Evolutionary conservation across 441 rosid genomes (phyloP), one percentile per base, ranked within the genome.

Genomic region (Capsella rubella): DNA sequence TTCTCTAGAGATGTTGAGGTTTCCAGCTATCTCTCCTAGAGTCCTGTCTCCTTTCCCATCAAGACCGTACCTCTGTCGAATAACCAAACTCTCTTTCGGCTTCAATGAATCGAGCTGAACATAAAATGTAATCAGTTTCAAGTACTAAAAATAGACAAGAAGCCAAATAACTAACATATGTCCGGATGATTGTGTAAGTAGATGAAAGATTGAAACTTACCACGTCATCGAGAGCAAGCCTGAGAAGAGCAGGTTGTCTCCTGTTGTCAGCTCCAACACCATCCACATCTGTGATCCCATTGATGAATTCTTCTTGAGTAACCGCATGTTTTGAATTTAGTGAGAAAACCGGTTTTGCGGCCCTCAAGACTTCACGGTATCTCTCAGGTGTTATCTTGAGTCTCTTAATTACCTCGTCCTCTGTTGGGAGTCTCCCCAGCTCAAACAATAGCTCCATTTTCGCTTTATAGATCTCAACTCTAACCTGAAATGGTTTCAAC

Each of bases 171-270:
- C 32, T 73, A n/a, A 55, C n/a, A 11, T 2, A 34, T 32, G 29
- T 35, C 57, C 1, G 4, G 32, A 56, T 55, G 50, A 34, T 15
- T 45, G 51, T 65, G 40, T 11, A 59, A 58, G 28, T 37, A 58
- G 55, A 67, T 50, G 29, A 40, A 54, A 15, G 52, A 43, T 27
- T 74, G 34, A 62, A 57, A 47, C 54, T 75, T 77, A 94, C 98
- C 87, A 91, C 98, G 56, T 91, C 98, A 60, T 94, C 98, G 50
- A 94, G 90, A 6, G 98, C 98, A 27, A 90, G 97, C 89, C 98
- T 87, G 62, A 91, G 90, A 83, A 90, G 87, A 77, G 97, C 92
- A 9, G 89, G 87, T 67, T 85, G 92, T 84, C 87, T 87, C 49
- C 74, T 73, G 64, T 65, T 83, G 80, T 86, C 91, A 61, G 83